Conservation (phyloP, 371 early-diverging fungal species). For the Phascolomyces articulosus region DNA sequence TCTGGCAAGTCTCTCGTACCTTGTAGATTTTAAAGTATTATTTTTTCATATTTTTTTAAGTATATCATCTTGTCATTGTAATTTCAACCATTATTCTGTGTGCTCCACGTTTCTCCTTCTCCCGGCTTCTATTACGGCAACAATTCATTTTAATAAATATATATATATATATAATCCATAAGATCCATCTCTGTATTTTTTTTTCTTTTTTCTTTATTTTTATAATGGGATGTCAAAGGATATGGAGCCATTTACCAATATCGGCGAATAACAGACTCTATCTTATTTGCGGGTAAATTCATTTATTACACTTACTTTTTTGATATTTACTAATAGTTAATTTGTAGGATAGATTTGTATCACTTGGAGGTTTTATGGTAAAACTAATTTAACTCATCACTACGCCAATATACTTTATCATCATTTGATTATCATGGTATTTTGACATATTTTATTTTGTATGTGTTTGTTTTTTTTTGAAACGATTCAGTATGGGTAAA, state of each 20-base stretch:
- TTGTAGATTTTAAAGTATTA: conserved; percentile 27
- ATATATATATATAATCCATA: not conserved
- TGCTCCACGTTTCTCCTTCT: too few relatives aligned
- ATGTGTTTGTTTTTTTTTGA: not conserved
- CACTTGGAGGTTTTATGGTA: conserved; percentile 53
- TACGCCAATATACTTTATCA: not conserved
- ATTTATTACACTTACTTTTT: not conserved
- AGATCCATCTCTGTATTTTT: not conserved
- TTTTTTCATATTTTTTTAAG: not conserved
- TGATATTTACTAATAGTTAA: not conserved
- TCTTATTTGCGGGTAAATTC: conserved; percentile 11
- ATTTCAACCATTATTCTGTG: not conserved
- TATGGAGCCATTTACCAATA: not conserved
- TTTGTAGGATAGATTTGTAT: conserved; percentile 34
- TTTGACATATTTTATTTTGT: not conserved
- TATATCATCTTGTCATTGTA: not conserved
- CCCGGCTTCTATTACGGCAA: not conserved
- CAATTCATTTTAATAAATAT: not conserved
- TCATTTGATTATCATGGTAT: too few relatives aligned
- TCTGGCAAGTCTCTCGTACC: conserved; percentile 86
- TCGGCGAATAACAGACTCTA: conserved; percentile 11
- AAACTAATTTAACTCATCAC: not conserved
- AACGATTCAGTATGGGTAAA: conserved; percentile 39
- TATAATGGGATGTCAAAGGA: not conserved
- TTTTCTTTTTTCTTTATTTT: not conserved